Base-by-base conservation (phyloP, 1,284 basidiomycete genomes). In the Hortiboletus rubellus region DNA sequence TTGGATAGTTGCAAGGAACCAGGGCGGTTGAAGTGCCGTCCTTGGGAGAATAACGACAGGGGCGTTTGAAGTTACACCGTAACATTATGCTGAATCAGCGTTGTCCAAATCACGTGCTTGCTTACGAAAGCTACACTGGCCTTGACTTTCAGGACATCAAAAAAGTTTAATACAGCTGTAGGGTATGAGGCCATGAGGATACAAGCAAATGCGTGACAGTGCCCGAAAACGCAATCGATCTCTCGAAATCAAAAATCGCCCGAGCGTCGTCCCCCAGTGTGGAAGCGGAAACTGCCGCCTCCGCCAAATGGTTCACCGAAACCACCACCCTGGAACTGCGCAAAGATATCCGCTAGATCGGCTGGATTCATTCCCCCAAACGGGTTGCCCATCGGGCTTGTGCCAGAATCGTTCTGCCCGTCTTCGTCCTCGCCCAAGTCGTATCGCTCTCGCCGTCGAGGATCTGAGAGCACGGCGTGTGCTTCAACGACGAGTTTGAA, bases 401-500 rank as follows among this genome's bases (percentile, higher is more conserved):
- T 76, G 7, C 75, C 70, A 1, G 63, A 52, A n/a, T 74, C 74
- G 61, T 75, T 78, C 69, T 76, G 76, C 33, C 84, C 86, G 54
- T 89, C 87, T 59, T 91, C 89, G 66, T 91, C 89, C 59, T 87
- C 89, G 40, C 89, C 89, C 69, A 84, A 66, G 66, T 92, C 90
- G 65, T 92, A 91, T 46, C 90, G 81, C 60, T 86, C 78, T 43
- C 90, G 78, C 49, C 86, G 78, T 22, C 74, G 76, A 1, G 88
- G 79, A 63, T 93, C 91, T 0, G 87, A 91, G 8, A 93, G 82
- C 1, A 93, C 86, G 11, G 82, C 80, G 63, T 93, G 79, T 7
- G 90, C 89, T 72, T 92, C 89, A 2, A 79, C 83, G 15, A 91
- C 86, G 24, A 92, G 81, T 70, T 94, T 93, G 80, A 94, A 93